Evolutionary conservation across 768 basidiomycete genomes (phyloP).

Genomic region (Mycena kentingensis): DNA sequence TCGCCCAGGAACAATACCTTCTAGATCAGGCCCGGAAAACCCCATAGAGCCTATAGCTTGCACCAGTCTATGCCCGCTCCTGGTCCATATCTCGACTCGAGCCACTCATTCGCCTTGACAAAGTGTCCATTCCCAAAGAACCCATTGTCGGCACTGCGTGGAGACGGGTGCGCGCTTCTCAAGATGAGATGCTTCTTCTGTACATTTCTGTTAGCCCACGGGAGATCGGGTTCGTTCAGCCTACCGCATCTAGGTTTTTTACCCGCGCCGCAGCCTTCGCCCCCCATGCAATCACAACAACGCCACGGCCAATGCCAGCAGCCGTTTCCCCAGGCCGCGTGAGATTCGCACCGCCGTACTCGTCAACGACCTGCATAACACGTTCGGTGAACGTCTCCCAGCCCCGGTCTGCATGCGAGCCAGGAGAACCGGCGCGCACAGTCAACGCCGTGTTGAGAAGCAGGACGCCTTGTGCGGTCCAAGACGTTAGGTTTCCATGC

Average conservation of each 20-base stretch:
- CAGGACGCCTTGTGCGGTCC: slow-evolving; percentile 87
- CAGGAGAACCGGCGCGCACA: slow-evolving; percentile 72
- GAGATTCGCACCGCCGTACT: slow-evolving; percentile 74
- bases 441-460: slow-evolving; percentile 93
- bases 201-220: too few species aligned
- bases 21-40: neutral
- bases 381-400: slow-evolving; percentile 90
- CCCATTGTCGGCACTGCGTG: slow-evolving; percentile 59
- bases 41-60: slow-evolving; percentile 24
- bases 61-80: slow-evolving; percentile 79
- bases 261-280: slow-evolving; percentile 83
- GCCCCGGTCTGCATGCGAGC: slow-evolving; percentile 81
- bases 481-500: slow-evolving; percentile 80
- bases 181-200: slow-evolving; percentile 83
- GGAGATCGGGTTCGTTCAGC: too few species aligned
- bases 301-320: slow-evolving; percentile 65
- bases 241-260: slow-evolving; percentile 73
- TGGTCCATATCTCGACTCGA: slow-evolving; percentile 73
- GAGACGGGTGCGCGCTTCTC: slow-evolving; percentile 29
- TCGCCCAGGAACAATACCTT: too few species aligned
- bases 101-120: slow-evolving; percentile 83
- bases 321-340: slow-evolving; percentile 34
- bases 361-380: slow-evolving; percentile 76
- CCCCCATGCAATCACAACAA: slow-evolving; percentile 88
- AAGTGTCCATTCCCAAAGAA: slow-evolving; percentile 73